Evolutionary conservation across 768 basidiomycete genomes (phyloP), one percentile per base, ranked within the genome.

Genomic region (Boletus huronensis): DNA sequence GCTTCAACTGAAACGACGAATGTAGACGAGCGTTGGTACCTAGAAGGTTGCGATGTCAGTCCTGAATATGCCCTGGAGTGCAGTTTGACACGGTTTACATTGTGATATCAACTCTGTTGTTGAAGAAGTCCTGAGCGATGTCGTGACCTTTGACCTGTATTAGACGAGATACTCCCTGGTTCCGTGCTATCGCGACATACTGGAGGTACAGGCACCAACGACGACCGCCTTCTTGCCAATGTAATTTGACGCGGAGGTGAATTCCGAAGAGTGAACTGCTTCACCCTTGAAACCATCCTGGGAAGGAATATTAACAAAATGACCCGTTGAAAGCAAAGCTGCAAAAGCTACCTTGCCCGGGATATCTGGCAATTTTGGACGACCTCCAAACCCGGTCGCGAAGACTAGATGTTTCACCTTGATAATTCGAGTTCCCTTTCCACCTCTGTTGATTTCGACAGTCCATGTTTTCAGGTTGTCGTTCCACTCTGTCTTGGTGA

Each of bases 141-240:
- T 77, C 76, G 48, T 73, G 74, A 6, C 54, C 72, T 70, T 57
- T 7, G 28, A 5, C 11, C 8, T 21, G 42, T 55, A 58, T 65
- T 23, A 55, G 55, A 54, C 25, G 52, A 23, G 23, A 51, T 57
- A 26, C 3, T 17, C 9, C 39, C 6, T 10, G 19, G 5, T 14
- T 31, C 34, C 32, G 23, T 29, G 11, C 5, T 25, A 49, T 16
- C 2, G n/a, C 11, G 21, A 56, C 67, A n/a, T 61, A 79, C 79
- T 79, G 19, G 85, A 84, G 48, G 80, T 85, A 40, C 82, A 82
- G n/a, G 85, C 79, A 14, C 87, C 86, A 3, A 89, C 73, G n/a
- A 88, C 74, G 1, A 87, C 73, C 6, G 80, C 84, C 59, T 82
- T 85, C 73, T 87, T 87, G 7, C 84, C 84, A 6, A 69, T 54